phyloP scores from a whole-genome alignment of 2,329 filamentous ascomycete genomes.

The Fusarium kyushuense region DNA sequence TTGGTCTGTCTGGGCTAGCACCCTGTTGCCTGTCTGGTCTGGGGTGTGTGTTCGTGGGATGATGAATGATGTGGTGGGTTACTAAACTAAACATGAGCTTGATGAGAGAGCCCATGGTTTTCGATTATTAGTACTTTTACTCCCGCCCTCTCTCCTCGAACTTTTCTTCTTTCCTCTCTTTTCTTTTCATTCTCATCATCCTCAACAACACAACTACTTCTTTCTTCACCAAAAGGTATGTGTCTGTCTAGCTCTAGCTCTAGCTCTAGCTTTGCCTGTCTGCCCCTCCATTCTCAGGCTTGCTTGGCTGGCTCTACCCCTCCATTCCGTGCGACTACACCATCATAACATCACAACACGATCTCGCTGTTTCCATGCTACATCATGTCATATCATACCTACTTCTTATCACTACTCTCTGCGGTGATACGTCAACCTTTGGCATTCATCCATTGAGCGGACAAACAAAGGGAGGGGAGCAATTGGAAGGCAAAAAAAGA shows the following conservation, averaged over 20 bases:
- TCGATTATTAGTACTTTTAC: conserved; percentile 44
- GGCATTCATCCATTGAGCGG: conserved; percentile 5
- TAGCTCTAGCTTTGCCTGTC: neutral
- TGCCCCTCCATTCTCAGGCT: neutral
- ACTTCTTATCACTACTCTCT: conserved; percentile 9
- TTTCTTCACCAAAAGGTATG: conserved; percentile 22
- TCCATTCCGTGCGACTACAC: conserved; percentile 11
- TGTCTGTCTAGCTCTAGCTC: neutral
- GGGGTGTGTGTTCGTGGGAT: conserved; percentile 36
- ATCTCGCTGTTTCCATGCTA: conserved; percentile 10
- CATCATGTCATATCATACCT: conserved; percentile 21
- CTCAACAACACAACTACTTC: conserved; percentile 21
- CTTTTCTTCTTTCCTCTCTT: conserved; percentile 9
- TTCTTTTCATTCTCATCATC: conserved; percentile 40
- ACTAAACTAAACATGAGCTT: conserved; percentile 3
- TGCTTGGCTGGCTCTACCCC: conserved; percentile 15
- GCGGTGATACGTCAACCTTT: conserved; percentile 33
- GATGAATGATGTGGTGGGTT: conserved; percentile 38
- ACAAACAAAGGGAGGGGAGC: neutral
- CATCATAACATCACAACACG: conserved; percentile 26
- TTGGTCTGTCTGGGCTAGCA: too few species aligned
- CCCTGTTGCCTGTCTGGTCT: neutral
- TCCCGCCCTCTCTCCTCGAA: conserved; percentile 29
- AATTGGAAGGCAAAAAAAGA: neutral
- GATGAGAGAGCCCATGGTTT: conserved; percentile 29